Evolutionary conservation across 257 asterid species (phyloP).

Genomic region (Linderniella brevidens): DNA sequence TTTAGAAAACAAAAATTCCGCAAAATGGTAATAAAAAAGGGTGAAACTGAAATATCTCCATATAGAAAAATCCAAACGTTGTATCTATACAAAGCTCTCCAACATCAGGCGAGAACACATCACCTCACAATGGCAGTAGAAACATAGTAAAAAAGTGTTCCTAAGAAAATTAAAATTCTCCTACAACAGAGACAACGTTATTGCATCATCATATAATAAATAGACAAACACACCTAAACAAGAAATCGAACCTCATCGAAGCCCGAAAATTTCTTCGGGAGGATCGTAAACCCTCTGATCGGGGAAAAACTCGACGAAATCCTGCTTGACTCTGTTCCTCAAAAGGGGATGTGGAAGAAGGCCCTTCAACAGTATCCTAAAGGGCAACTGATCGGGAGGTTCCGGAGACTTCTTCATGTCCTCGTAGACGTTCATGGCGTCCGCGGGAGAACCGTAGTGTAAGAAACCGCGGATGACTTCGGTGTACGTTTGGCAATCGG

Average conservation of each 20-base stretch:
- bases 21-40: too few relatives aligned
- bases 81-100: too few relatives aligned
- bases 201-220: too few relatives aligned
- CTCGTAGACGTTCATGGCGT: slow-evolving; percentile 89
- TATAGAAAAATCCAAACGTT: too few relatives aligned
- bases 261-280: slow-evolving; percentile 89
- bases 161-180: background rate
- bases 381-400: slow-evolving; percentile 81
- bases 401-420: slow-evolving; percentile 92
- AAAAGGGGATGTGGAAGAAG: slow-evolving; percentile 89
- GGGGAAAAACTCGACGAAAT: slow-evolving; percentile 82
- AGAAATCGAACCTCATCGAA: slow-evolving; percentile 33
- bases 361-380: slow-evolving; percentile 79
- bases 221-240: too few relatives aligned
- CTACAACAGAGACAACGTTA: background rate
- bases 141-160: too few relatives aligned
- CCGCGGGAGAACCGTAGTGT: slow-evolving; percentile 88
- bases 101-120: too few relatives aligned
- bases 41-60: too few relatives aligned
- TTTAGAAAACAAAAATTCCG: too few relatives aligned
- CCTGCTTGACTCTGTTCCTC: slow-evolving; percentile 90
- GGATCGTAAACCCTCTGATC: slow-evolving; percentile 85
- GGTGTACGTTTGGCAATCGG: slow-evolving; percentile 76
- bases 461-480: slow-evolving; percentile 95
- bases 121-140: too few relatives aligned